Conservation (phyloP, 192 early-diverging fungal species). For the Pilaira anomala region DNA sequence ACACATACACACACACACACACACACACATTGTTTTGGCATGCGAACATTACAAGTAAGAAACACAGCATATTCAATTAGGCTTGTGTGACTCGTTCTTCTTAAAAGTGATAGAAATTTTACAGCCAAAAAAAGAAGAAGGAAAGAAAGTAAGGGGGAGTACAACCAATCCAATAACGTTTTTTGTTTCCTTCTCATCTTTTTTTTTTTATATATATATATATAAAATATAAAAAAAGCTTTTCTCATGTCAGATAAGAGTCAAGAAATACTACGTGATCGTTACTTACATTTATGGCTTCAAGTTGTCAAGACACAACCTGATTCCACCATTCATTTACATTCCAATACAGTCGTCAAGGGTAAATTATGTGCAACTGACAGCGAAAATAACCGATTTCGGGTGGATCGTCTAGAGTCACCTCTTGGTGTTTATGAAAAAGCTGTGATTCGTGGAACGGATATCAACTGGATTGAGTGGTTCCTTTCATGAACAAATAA, state of each 20-base stretch:
- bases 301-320: conserved; percentile 29
- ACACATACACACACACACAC: no score
- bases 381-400: conserved; percentile 46
- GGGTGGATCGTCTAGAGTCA: conserved; percentile 45
- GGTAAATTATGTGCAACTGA: conserved; percentile 48
- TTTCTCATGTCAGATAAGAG: conserved; percentile 5
- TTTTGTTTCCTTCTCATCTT: no score
- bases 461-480: conserved; percentile 37
- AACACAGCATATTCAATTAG: no score
- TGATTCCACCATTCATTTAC: conserved; percentile 30
- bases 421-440: conserved; percentile 49
- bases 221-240: no score
- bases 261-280: conserved; percentile 31
- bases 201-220: no score
- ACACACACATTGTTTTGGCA: no score
- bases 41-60: no score
- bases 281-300: conserved; percentile 53
- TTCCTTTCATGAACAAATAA: neutral
- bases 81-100: no score
- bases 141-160: no score
- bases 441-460: conserved; percentile 49
- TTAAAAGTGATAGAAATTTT: no score
- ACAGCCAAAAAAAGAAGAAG: no score
- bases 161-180: no score
- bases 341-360: conserved; percentile 37